Conservation (phyloP, 805 yeast species). For the Phaffomyces thermotolerans region DNA sequence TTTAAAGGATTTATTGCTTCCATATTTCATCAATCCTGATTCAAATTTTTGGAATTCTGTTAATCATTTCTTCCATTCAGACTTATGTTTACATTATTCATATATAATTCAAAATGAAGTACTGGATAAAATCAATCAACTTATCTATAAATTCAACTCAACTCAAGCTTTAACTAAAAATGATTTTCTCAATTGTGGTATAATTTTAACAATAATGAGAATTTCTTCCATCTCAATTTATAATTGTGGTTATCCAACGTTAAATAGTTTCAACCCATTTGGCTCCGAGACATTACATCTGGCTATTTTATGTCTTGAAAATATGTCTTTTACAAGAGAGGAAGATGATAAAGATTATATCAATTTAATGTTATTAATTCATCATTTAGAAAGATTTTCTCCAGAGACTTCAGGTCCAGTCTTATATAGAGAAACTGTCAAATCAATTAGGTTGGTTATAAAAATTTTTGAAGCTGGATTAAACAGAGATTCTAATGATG, state of each 20-base stretch:
- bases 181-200: neutral
- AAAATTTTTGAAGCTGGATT: neutral
- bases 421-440: neutral
- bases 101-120: neutral
- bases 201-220: slow-evolving; percentile 1
- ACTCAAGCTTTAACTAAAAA: too few species aligned
- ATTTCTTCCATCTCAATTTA: slow-evolving; percentile 4
- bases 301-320: slow-evolving; percentile 6
- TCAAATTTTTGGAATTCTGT: slow-evolving; percentile 2
- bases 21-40: slow-evolving; percentile 1
- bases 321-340: neutral
- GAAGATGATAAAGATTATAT: neutral
- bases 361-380: slow-evolving; percentile 3
- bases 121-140: too few species aligned
- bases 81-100: slow-evolving; percentile 2
- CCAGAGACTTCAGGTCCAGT: slow-evolving; percentile 5
- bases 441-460: neutral
- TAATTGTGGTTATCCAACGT: slow-evolving; percentile 2
- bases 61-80: slow-evolving; percentile 7
- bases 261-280: neutral
- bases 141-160: too few species aligned
- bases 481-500: neutral
- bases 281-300: slow-evolving; percentile 3
- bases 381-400: slow-evolving; percentile 1
- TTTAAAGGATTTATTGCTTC: neutral